A percentile compares a stretch with the other conserved stretches of the same genome.
These are phyloP conservation scores for Epichloe glyceriae DNA, from an alignment of 2,329 filamentous ascomycete genomes.

Conservation along the genomic window DNA sequence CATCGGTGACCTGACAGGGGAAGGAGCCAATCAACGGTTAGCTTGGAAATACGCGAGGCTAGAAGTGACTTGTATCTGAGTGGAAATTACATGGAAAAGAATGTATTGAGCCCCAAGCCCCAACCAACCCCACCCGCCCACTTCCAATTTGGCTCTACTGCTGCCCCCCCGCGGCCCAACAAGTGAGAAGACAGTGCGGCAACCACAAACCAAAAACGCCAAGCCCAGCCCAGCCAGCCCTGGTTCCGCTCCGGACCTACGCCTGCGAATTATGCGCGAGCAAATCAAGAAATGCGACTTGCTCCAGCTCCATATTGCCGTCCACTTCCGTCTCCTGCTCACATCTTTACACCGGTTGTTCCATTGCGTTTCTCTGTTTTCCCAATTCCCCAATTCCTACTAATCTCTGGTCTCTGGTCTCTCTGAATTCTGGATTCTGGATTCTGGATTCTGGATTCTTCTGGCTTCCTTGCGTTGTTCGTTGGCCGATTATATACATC, in stretches of 20 bases:
- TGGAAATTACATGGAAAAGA: no score
- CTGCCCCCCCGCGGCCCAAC: neutral
- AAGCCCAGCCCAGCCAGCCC: neutral
- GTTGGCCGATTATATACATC: slow-evolving; percentile 1
- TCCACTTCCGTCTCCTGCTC: neutral
- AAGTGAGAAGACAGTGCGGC: neutral
- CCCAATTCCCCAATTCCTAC: neutral
- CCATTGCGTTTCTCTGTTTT: neutral
- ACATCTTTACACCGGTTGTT: neutral
- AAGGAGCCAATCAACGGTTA: no score
- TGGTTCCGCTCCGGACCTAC: neutral
- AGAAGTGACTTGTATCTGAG: no score
- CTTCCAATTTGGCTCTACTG: neutral
- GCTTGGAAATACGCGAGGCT: no score
- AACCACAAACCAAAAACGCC: neutral
- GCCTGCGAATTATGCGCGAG: neutral
- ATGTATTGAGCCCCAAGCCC: neutral
- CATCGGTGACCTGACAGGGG: no score
- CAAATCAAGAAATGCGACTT: neutral
- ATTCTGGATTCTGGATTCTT: neutral
- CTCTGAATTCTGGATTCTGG: neutral
- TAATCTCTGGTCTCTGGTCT: neutral
- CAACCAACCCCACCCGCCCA: neutral
- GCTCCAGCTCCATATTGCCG: neutral
- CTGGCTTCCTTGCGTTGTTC: neutral